These are phyloP conservation scores for Peronospora belbahrii DNA, from an alignment of 352 stramenopile species.

Conservation along the genomic window DNA sequence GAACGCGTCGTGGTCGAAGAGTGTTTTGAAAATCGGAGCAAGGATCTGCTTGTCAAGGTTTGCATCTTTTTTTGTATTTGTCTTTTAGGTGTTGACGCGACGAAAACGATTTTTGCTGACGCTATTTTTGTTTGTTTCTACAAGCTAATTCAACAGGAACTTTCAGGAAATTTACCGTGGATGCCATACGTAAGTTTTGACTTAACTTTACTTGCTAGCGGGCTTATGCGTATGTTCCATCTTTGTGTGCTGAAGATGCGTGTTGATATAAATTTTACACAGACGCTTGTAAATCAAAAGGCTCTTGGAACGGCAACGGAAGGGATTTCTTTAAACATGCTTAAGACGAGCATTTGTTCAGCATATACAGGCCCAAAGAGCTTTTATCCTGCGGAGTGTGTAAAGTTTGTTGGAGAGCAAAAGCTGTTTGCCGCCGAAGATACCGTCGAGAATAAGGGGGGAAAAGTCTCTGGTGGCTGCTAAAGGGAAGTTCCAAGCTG, in stretches of 20 bases:
- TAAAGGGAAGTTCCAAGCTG: conserved; percentile 7
- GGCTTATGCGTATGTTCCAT: neutral
- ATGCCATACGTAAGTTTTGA: conserved; percentile 62
- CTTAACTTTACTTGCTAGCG: neutral
- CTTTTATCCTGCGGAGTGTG: conserved; percentile 52
- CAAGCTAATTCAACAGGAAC: conserved; percentile 62
- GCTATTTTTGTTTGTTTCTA: neutral
- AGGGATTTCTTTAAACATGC: conserved; percentile 50
- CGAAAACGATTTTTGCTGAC: neutral
- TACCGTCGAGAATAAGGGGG: conserved; percentile 2
- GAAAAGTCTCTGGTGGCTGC: conserved; percentile 14
- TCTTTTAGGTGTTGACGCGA: neutral
- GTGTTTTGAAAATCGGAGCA: conserved; percentile 54
- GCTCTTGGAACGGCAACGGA: conserved; percentile 50
- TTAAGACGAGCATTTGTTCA: conserved; percentile 52
- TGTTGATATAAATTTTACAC: neutral
- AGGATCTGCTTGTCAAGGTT: conserved; percentile 45
- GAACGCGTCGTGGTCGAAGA: conserved; percentile 45
- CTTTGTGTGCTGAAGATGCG: neutral
- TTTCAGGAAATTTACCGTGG: conserved; percentile 42
- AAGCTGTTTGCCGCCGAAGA: conserved; percentile 42
- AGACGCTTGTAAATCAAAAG: conserved; percentile 57
- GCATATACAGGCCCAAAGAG: conserved; percentile 58
- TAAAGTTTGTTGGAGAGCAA: conserved; percentile 46
- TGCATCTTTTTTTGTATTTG: neutral